Base-by-base conservation (phyloP, 306 rosid species). In the Hippophae gyantsensis region DNA sequence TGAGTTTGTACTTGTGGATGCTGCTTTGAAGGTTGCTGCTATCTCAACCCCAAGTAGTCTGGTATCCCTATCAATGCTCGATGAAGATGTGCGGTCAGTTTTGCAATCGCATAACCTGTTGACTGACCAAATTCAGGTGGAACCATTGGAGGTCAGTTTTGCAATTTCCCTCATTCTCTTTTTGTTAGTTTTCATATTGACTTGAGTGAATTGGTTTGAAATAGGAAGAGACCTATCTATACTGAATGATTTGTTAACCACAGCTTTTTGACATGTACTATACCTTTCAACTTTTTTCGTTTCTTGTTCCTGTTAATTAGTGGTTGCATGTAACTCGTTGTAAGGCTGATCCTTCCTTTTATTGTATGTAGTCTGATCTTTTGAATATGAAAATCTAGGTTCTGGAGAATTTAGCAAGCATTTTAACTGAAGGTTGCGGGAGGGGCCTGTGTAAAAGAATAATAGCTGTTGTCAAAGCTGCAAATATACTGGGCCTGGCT, bases 371-470 rank as follows among this genome's bases (percentile, higher is more conserved):
- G 4, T 32, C 38, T 32, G 38, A 32, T 32, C 38, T 32, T 32
- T 32, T 32, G 38, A 32, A 50, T 56, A 10, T 75, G 56, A 18
- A 64, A 75, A 55, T 68, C 48, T 60, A 88, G 98, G 81, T 90
- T 78, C 79, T 90, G 95, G 96, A 87, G 80, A 79, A 61, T 69
- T 69, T 83, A 73, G 89, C 74, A 63, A 56, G 84, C 66, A 62
- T 68, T 76, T 83, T 90, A 63, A 73, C 81, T 50, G 96, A 87
- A 81, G 95, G 98, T 56, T 69, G 76, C 42, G 98, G 98, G 10
- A 89, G 81, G 62, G 98, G 96, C 57, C 80, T 90, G 51, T 87
- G 95, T 62, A 87, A 81, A 77, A 90, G 86, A 71, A 86, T 90
- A 64, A 79, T 87, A 65, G 89, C 98, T 42, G 92, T 87, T 44